A percentile compares a stretch with the other conserved stretches of the same genome.
phyloP scores from a whole-genome alignment of 345 rosid species.

The Trapa bicornis region DNA sequence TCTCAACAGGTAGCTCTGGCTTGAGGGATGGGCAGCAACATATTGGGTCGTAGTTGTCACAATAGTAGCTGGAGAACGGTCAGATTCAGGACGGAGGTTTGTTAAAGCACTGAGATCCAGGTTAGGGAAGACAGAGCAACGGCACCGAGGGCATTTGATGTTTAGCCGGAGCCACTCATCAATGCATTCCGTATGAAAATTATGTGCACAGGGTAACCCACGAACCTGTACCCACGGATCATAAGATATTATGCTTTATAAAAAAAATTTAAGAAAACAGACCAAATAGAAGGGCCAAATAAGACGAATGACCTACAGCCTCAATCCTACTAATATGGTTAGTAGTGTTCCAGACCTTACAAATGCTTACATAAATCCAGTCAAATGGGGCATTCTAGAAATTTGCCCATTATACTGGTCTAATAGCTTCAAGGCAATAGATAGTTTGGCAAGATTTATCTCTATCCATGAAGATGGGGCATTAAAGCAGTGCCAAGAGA shows the following conservation, averaged over 20 bases:
- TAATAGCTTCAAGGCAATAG: not conserved
- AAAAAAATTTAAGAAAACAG: not conserved
- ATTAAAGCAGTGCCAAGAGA: not conserved
- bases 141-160: constrained; percentile 94
- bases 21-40: constrained; percentile 50
- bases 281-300: not conserved
- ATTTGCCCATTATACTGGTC: not conserved
- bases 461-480: not conserved
- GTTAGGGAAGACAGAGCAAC: constrained; percentile 87
- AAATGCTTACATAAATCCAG: not conserved
- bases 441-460: not conserved
- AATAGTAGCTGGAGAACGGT: constrained; percentile 28
- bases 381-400: not conserved
- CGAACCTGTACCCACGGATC: constrained; percentile 43
- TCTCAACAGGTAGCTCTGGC: constrained; percentile 69
- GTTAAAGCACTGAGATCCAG: constrained; percentile 91
- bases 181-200: constrained; percentile 93
- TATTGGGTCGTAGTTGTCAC: constrained; percentile 33
- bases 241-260: not conserved
- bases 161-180: constrained; percentile 93
- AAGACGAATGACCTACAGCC: not conserved
- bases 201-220: constrained; percentile 97
- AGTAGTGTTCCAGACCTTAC: not conserved
- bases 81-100: constrained; percentile 63
- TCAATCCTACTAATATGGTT: not conserved